Percentiles rank a stretch among this genome's conserved stretches.
These are phyloP conservation scores for Aphanomyces euteiches DNA, from an alignment of 352 stramenopile species.

Conservation along the genomic window DNA sequence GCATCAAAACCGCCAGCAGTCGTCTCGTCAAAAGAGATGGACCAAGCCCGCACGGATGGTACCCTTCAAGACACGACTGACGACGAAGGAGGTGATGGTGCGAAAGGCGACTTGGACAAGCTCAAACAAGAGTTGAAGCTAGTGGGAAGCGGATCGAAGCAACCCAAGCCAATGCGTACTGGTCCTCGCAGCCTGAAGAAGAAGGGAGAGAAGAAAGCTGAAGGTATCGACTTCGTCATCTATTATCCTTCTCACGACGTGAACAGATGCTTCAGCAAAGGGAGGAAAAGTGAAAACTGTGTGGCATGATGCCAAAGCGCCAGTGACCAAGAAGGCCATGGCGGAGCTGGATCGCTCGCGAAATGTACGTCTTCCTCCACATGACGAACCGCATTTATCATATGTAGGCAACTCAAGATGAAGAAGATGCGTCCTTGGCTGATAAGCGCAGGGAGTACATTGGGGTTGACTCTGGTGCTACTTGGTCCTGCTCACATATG, in stretches of 20 bases:
- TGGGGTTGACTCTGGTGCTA: slow-evolving; percentile 45
- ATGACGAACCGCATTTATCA: slow-evolving; percentile 17
- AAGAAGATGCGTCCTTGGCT: slow-evolving; percentile 64
- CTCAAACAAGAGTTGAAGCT: slow-evolving; percentile 26
- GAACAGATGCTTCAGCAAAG: slow-evolving; percentile 37
- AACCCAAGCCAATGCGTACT: slow-evolving; percentile 25
- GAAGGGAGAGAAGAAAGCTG: slow-evolving; percentile 26
- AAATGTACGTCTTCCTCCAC: slow-evolving; percentile 38
- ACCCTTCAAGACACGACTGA: slow-evolving; percentile 1
- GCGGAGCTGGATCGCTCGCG: slow-evolving; percentile 66
- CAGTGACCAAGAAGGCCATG: slow-evolving; percentile 81
- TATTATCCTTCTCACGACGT: not conserved
- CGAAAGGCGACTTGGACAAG: slow-evolving; percentile 18
- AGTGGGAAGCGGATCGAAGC: slow-evolving; percentile 20
- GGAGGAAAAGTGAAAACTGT: slow-evolving; percentile 49
- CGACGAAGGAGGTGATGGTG: slow-evolving; percentile 2
- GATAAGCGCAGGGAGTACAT: slow-evolving; percentile 80
- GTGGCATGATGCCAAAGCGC: slow-evolving; percentile 43
- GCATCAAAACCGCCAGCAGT: not conserved
- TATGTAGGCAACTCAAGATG: slow-evolving; percentile 45
- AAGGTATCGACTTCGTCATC: not conserved
- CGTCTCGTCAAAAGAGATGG: slow-evolving; percentile 13
- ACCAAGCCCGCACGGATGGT: not conserved
- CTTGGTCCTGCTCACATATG: not conserved
- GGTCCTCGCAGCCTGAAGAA: slow-evolving; percentile 22